Evolutionary conservation across 441 rosid species (phyloP).

Genomic region (Erodium texanum): DNA sequence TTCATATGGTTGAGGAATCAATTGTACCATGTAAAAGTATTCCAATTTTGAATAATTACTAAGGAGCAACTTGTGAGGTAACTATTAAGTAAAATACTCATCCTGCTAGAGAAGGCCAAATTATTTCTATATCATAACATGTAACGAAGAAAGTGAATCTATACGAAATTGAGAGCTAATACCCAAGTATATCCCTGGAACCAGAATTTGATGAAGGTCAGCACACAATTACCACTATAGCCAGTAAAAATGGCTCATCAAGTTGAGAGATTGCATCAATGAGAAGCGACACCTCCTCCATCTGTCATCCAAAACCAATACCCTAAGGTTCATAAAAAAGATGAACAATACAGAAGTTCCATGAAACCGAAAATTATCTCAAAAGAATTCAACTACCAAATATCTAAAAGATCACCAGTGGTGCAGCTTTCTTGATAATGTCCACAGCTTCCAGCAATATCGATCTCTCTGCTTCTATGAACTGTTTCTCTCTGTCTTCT

Average conservation of each 20-base stretch:
- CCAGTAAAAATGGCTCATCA: constrained; percentile 94
- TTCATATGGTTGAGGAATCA: neutral
- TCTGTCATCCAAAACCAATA: constrained; percentile 43
- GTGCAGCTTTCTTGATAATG: constrained; percentile 74
- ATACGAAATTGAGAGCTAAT: constrained; percentile 77
- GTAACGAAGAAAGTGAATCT: constrained; percentile 26
- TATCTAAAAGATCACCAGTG: constrained; percentile 64
- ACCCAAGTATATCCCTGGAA: constrained; percentile 87
- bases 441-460: constrained; percentile 51
- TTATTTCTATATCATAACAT: constrained; percentile 23
- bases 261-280: constrained; percentile 77
- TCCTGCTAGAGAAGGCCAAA: constrained; percentile 7
- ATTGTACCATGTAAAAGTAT: neutral
- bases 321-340: constrained; percentile 28
- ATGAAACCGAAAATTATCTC: constrained; percentile 20
- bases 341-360: constrained; percentile 16
- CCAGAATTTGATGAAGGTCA: constrained; percentile 96
- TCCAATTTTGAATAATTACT: constrained; percentile 1
- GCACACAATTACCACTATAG: constrained; percentile 99
- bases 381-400: constrained; percentile 44
- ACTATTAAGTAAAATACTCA: neutral
- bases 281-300: constrained; percentile 93
- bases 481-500: constrained; percentile 47
- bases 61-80: neutral
- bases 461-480: constrained; percentile 60